Conservation (phyloP, 148 eudicot genomes). For the Fallopia convolvulus region DNA sequence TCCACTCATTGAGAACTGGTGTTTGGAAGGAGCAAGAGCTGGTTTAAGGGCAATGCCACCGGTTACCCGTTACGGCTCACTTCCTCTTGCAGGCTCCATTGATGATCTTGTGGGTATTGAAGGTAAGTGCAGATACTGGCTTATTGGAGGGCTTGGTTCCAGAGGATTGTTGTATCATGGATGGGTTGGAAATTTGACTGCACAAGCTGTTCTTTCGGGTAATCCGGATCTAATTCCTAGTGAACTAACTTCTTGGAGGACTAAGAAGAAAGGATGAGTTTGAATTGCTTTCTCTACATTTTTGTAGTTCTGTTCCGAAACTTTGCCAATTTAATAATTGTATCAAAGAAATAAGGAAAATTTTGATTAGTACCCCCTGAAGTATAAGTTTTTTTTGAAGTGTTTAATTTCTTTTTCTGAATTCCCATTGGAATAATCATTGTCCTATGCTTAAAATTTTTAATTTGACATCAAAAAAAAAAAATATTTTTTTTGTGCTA, state of each 20-base stretch:
- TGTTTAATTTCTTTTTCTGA: too few species aligned
- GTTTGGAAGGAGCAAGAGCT: constrained; percentile 48
- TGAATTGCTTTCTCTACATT: background rate
- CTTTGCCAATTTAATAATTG: background rate
- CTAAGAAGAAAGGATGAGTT: constrained; percentile 9
- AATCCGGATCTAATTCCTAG: constrained; percentile 55
- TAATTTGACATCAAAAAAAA: too few species aligned
- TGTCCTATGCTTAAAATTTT: too few species aligned
- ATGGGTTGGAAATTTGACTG: constrained; percentile 79
- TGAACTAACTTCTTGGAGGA: constrained; percentile 74
- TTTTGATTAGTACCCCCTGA: too few species aligned
- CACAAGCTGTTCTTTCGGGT: constrained; percentile 64
- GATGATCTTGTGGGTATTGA: constrained; percentile 40
- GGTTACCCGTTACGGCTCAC: constrained; percentile 68
- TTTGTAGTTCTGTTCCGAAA: background rate
- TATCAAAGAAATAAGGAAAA: too few species aligned
- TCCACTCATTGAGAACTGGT: constrained; percentile 62
- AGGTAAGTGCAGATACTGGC: constrained; percentile 54
- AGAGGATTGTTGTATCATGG: constrained; percentile 87
- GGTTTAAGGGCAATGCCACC: constrained; percentile 97
- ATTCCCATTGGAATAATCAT: too few species aligned
- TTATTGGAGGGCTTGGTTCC: constrained; percentile 83
- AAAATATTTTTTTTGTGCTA: too few species aligned
- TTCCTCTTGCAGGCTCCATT: constrained; percentile 72
- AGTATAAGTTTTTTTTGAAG: too few species aligned